Evolutionary conservation across 2,329 filamentous ascomycete genomes (phyloP), one percentile per base, ranked within the genome.

Genomic region (Dactylellina drechsleri): DNA sequence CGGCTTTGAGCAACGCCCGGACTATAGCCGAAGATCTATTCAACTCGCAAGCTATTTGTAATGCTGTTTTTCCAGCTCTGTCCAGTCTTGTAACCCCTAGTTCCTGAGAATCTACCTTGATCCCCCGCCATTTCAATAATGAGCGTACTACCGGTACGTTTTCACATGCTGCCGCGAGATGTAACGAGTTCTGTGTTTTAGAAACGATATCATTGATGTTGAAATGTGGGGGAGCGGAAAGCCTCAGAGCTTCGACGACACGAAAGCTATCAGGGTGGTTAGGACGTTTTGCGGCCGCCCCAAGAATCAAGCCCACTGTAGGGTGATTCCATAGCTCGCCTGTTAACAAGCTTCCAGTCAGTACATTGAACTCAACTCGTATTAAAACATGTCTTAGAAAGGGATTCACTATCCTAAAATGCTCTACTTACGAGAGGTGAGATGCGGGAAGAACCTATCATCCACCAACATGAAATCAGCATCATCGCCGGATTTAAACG

Each of bases 1-100:
- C 54, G 1, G 31, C 36, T 26, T 43, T 45, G 6, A 56, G 20
- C n/a, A 56, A 40, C 23, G 1, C 10, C 5, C 26, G 6, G 16
- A 56, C 26, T 7, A 56, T 56, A 45, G 4, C 3, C n/a, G 41
- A 45, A 12, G 12, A 3, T 45, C 13, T 45, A 16, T 45, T 45
- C 12, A 12, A 45, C 3, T 13, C 41, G 41, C 41, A 45, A 45
- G 66, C 66, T 12, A 57, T 15, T 31, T 62, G 40, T 10, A 70
- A 20, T 0, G 66, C 66, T 26, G 52, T 28, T 12, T 62, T 52
- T 6, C 58, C 57, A 58, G 43, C 20, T 4, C 43, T 4, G 15
- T 60, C 36, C 13, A 18, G 26, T 28, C 26, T 7, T 28, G 26
- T 2, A 45, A 45, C 10, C 4, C 41, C 12, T 45, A n/a, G n/a